These are phyloP conservation scores for Cicer arietinum DNA, from an alignment of 306 rosid species.

Conservation along the genomic window DNA sequence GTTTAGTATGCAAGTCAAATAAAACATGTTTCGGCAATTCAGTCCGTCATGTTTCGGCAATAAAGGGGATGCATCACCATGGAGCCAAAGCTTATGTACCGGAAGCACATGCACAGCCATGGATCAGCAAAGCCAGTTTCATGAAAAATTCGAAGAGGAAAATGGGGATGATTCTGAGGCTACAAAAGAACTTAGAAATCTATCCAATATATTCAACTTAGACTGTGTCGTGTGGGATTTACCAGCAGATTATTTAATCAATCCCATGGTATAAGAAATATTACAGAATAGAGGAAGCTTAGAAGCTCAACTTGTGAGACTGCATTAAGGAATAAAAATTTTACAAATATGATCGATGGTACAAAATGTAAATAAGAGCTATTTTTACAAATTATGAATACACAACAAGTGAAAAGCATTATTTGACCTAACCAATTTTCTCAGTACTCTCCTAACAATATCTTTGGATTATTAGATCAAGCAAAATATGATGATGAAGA, in stretches of 20 bases:
- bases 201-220: constrained; percentile 72
- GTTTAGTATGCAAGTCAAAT: too few relatives aligned
- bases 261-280: constrained; percentile 64
- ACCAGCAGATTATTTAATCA: constrained; percentile 80
- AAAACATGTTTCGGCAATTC: constrained; percentile 37
- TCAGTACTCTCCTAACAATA: constrained; percentile 51
- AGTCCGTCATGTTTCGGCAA: too few relatives aligned
- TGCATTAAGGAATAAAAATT: constrained; percentile 54
- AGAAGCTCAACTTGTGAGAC: constrained; percentile 46
- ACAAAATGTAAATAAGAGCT: constrained; percentile 72
- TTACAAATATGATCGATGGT: constrained; percentile 45
- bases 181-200: constrained; percentile 67
- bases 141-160: constrained; percentile 65
- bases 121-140: constrained; percentile 68
- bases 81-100: constrained; percentile 85
- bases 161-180: constrained; percentile 63
- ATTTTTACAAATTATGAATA: constrained; percentile 56
- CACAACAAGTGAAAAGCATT: constrained; percentile 42
- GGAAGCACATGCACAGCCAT: constrained; percentile 81
- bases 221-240: constrained; percentile 89
- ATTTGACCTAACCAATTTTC: constrained; percentile 46
- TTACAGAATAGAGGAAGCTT: constrained; percentile 37
- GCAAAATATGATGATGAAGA: constrained; percentile 97
- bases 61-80: constrained; percentile 68
- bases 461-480: constrained; percentile 59